Evolutionary conservation across 768 basidiomycete genomes (phyloP), one percentile per base, ranked within the genome.

Genomic region (Russula dissimulans): DNA sequence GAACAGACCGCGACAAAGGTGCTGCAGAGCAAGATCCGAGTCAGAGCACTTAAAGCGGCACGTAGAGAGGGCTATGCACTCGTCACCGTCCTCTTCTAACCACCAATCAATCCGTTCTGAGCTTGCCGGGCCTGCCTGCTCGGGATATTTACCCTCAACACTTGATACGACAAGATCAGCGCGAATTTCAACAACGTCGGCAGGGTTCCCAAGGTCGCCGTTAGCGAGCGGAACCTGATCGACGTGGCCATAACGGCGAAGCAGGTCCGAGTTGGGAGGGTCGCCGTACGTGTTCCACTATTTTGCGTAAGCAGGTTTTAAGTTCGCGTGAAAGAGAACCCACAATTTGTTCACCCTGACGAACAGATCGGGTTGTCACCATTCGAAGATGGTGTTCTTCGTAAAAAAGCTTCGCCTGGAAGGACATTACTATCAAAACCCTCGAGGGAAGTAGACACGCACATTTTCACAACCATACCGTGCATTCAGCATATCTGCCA

Each of bases 251-350:
- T 95, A 98, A 57, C 90, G 83, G 46, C 97, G 83, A n/a, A 99
- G 79, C 8, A 99, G 81, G 66, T 95, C 95, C 7, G 89, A 82
- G 69, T 98, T 98, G 5, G 95, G 92, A 2, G 84, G 86, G 68
- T 95, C 89, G 31, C 87, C 91, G 70, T 98, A 99, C 0, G 95
- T 97, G 71, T 98, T 98, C 83, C 86, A 93, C 92, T 95, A 65
- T 34, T 41, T 36, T 17, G 38, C 42, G 31, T 52, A 47, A 22
- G 32, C 31, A 36, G 11, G 22, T n/a, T n/a, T n/a, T 18, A 18
- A 45, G 26, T 10, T 32, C 12, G 38, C 36, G 29, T 55, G 51
- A 43, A 7, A 4, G 15, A 15, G 5, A 74, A 75, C 86, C 66
- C 67, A 94, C 94, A 51, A 99, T 94, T 71, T 98, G 95, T 64